Evolutionary conservation across 2,329 filamentous ascomycete species (phyloP).

Genomic region (Fusarium nodosum): DNA sequence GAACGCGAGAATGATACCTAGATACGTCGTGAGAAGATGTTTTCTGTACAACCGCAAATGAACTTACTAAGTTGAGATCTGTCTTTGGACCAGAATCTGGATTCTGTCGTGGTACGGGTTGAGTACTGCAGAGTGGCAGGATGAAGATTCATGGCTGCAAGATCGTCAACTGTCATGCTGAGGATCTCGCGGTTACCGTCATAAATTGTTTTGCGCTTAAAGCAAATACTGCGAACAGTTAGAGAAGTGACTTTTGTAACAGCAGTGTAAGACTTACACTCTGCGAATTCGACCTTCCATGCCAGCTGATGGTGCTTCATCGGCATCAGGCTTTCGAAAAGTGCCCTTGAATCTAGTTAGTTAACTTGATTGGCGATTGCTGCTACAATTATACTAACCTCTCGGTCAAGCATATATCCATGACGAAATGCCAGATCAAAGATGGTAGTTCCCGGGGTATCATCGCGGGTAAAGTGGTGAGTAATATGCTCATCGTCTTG

Average conservation of each 20-base stretch:
- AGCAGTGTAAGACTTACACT: constrained; percentile 49
- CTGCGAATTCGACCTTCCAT: constrained; percentile 56
- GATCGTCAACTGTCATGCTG: constrained; percentile 54
- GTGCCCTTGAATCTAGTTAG: constrained; percentile 40
- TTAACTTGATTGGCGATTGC: background rate
- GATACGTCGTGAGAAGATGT: constrained; percentile 8
- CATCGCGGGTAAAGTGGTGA: constrained; percentile 54
- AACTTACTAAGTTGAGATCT: constrained; percentile 53
- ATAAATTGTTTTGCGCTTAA: constrained; percentile 52
- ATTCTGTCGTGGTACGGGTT: constrained; percentile 57
- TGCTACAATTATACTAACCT: constrained; percentile 38
- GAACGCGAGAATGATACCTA: constrained; percentile 61
- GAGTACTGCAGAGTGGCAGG: constrained; percentile 58
- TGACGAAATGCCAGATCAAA: constrained; percentile 54
- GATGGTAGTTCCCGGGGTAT: constrained; percentile 50
- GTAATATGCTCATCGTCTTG: constrained; percentile 49
- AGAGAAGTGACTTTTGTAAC: background rate
- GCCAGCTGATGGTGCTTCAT: constrained; percentile 40
- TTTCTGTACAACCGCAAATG: background rate
- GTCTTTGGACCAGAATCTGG: constrained; percentile 58
- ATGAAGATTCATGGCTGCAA: constrained; percentile 55
- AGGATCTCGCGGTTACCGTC: constrained; percentile 55
- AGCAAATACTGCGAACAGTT: constrained; percentile 52
- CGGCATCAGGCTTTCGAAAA: constrained; percentile 44
- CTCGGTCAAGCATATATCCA: constrained; percentile 50